A percentile compares a stretch with the other conserved stretches of the same genome.
These are phyloP conservation scores for Castanopsis chinensis DNA, from an alignment of 306 rosid genomes.

Conservation along the genomic window DNA sequence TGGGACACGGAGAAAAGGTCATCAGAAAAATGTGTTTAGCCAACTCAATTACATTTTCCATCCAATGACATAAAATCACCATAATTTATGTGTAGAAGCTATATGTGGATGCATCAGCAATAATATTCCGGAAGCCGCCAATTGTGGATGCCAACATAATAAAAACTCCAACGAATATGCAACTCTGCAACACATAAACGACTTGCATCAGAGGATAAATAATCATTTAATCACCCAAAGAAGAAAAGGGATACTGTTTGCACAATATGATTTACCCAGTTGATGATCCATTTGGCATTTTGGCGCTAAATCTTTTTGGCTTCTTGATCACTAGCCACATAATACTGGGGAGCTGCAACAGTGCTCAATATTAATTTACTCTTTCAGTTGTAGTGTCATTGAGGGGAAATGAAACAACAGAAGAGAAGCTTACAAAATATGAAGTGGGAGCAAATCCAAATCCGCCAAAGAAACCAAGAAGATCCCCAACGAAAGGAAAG, in stretches of 20 bases:
- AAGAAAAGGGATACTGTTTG: constrained; percentile 5
- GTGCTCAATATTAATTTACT: neutral
- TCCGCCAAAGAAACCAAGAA: constrained; percentile 94
- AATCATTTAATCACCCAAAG: neutral
- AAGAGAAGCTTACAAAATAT: constrained; percentile 51
- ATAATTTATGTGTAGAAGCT: constrained; percentile 58
- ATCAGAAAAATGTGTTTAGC: neutral
- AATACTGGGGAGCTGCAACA: constrained; percentile 77
- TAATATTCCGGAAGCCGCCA: constrained; percentile 84
- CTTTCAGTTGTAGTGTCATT: neutral
- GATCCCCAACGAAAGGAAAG: constrained; percentile 95
- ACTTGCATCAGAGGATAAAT: neutral
- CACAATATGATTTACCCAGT: constrained; percentile 58
- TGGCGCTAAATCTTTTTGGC: constrained; percentile 64
- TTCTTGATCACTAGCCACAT: constrained; percentile 92
- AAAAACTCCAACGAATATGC: constrained; percentile 75
- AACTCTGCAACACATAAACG: constrained; percentile 39
- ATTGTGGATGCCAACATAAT: constrained; percentile 88
- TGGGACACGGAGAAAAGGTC: neutral
- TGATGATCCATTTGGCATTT: constrained; percentile 75
- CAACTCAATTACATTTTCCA: neutral
- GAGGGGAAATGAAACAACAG: neutral
- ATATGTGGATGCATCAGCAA: constrained; percentile 76
- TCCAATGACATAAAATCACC: neutral
- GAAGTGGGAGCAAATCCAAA: constrained; percentile 94